A percentile compares a stretch with the other conserved stretches of the same genome.
phyloP scores from a whole-genome alignment of 2,329 filamentous ascomycete species.

The Aspergillus sp. region DNA sequence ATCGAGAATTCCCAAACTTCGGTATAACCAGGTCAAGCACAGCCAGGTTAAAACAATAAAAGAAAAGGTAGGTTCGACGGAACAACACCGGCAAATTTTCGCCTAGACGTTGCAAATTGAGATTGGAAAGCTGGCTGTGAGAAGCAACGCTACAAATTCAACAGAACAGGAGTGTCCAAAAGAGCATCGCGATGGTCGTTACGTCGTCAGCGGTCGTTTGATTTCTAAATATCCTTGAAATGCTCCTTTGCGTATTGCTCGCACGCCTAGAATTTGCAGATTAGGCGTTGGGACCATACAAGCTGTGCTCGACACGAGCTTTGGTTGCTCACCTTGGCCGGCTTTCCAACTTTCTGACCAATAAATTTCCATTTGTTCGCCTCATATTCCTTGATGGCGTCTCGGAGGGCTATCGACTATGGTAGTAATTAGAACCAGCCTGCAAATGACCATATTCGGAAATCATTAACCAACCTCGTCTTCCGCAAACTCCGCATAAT shows the following conservation, averaged over 20 bases:
- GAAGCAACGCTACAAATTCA: constrained; percentile 6
- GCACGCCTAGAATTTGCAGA: constrained; percentile 59
- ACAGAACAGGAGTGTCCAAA: constrained; percentile 14
- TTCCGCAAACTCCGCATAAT: constrained; percentile 97
- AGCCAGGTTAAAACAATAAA: constrained; percentile 11
- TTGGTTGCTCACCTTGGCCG: constrained; percentile 70
- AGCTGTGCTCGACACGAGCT: constrained; percentile 14
- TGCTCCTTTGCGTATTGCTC: constrained; percentile 97
- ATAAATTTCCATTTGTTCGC: constrained; percentile 99
- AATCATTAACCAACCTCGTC: constrained; percentile 70
- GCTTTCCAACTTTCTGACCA: constrained; percentile 94
- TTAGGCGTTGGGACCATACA: constrained; percentile 18
- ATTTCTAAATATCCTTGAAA: constrained; percentile 56
- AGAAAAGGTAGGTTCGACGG: not conserved
- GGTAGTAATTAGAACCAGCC: not conserved
- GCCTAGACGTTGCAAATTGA: constrained; percentile 13
- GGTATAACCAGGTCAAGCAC: constrained; percentile 1
- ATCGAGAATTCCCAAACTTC: constrained; percentile 5
- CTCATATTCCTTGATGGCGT: constrained; percentile 98
- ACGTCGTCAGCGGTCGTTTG: constrained; percentile 33
- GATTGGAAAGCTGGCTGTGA: constrained; percentile 2
- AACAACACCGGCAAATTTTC: constrained; percentile 11
- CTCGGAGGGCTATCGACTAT: constrained; percentile 61
- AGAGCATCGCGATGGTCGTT: constrained; percentile 29
- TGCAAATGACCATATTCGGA: not conserved